Conservation (phyloP, 1,284 basidiomycete species). For the Tylopilus sp. region DNA sequence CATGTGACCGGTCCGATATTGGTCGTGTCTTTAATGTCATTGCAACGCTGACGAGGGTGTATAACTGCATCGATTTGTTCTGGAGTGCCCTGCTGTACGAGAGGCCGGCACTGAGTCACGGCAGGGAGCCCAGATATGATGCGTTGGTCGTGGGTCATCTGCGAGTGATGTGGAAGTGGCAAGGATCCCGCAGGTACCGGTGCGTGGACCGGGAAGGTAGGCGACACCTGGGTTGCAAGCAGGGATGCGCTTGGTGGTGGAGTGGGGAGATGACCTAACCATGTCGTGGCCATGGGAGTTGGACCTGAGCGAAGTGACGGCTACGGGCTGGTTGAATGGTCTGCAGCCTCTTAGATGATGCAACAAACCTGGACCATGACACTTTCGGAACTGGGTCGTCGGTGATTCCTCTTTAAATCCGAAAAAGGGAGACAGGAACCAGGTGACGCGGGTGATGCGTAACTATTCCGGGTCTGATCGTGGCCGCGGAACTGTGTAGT, state of each 20-base stretch:
- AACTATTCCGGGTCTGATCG: slow-evolving; percentile 9
- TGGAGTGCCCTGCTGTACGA: slow-evolving; percentile 1
- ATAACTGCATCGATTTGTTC: slow-evolving; percentile 2
- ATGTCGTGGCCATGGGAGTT: slow-evolving; percentile 16
- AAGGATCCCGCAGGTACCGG: slow-evolving; percentile 8
- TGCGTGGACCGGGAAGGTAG: slow-evolving; percentile 14
- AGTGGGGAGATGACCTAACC: slow-evolving; percentile 21
- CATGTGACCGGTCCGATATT: background rate
- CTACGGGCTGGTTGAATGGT: slow-evolving; percentile 12
- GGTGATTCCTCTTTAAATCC: slow-evolving; percentile 6
- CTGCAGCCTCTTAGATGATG: background rate
- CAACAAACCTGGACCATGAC: slow-evolving; percentile 20
- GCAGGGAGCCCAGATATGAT: slow-evolving; percentile 1
- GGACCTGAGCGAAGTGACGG: slow-evolving; percentile 9
- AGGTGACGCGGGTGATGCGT: slow-evolving; percentile 5
- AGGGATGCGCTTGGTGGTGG: slow-evolving; percentile 21
- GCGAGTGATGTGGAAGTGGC: slow-evolving; percentile 7
- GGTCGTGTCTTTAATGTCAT: background rate
- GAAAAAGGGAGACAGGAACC: slow-evolving; percentile 1
- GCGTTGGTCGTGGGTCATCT: slow-evolving; percentile 3
- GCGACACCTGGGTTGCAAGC: slow-evolving; percentile 3
- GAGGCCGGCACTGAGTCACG: slow-evolving; percentile 2
- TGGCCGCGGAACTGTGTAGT: background rate
- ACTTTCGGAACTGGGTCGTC: slow-evolving; percentile 21
- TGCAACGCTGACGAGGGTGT: background rate